phyloP scores from a whole-genome alignment of 805 yeast species.

The Nakazawaea holstii region DNA sequence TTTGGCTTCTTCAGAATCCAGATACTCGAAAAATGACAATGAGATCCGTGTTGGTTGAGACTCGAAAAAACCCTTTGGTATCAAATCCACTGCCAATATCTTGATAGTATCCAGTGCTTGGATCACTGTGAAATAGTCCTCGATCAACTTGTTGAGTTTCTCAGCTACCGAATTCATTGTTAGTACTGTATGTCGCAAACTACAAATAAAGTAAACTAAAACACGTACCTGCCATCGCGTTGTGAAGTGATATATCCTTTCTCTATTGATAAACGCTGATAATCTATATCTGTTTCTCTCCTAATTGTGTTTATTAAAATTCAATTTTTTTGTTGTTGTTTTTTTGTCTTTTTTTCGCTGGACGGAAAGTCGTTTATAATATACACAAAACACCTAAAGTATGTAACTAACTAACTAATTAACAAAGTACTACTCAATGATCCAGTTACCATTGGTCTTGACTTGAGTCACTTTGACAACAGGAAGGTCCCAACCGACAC shows the following conservation, averaged over 20 bases:
- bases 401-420: not conserved
- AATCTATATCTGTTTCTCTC: not conserved
- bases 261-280: not conserved
- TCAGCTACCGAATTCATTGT: not conserved
- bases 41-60: conserved; percentile 35
- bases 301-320: not conserved
- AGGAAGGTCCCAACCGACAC: conserved; percentile 89
- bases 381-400: too few species aligned
- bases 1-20: conserved; percentile 25
- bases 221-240: not conserved
- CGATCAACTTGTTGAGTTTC: conserved; percentile 12
- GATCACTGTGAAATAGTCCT: conserved; percentile 19
- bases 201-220: too few species aligned
- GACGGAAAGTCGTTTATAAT: conserved; percentile 6
- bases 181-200: not conserved
- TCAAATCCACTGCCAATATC: conserved; percentile 7
- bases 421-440: conserved; percentile 18
- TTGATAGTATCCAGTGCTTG: conserved; percentile 17
- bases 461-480: conserved; percentile 70
- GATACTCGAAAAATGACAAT: conserved; percentile 32
- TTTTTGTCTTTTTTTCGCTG: not conserved
- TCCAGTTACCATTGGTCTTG: conserved; percentile 68
- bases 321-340: not conserved
- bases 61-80: conserved; percentile 47
- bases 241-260: too few species aligned